These are phyloP conservation scores for Sapria himalayana DNA, from an alignment of 345 rosid species.

Conservation along the genomic window DNA sequence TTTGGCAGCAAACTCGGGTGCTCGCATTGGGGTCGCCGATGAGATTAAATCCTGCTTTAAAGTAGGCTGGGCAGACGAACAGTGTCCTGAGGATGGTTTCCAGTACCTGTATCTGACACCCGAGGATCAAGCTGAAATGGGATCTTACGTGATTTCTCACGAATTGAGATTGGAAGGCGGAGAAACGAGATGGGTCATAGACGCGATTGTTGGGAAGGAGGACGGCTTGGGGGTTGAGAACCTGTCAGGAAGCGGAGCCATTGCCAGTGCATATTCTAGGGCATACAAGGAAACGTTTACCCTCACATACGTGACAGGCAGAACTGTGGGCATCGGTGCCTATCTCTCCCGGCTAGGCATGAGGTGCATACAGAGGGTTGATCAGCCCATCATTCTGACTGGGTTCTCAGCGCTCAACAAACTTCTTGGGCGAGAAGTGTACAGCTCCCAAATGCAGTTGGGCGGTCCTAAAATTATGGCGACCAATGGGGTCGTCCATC, in stretches of 20 bases:
- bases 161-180: conserved; percentile 60
- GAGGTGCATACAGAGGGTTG: conserved; percentile 97
- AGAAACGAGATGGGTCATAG: conserved; percentile 82
- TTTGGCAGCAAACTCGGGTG: conserved; percentile 98
- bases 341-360: conserved; percentile 96
- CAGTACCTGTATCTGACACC: conserved; percentile 69
- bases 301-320: conserved; percentile 78
- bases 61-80: conserved; percentile 88
- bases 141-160: conserved; percentile 71
- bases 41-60: conserved; percentile 82
- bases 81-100: conserved; percentile 74
- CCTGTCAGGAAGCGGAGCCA: conserved; percentile 92
- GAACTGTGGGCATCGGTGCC: conserved; percentile 97
- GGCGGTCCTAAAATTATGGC: conserved; percentile 99
- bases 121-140: conserved; percentile 50
- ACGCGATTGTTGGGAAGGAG: conserved; percentile 87
- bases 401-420: conserved; percentile 97
- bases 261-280: conserved; percentile 89
- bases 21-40: conserved; percentile 91
- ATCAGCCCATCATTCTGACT: conserved; percentile 93
- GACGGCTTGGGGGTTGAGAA: conserved; percentile 96
- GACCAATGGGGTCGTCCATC: conserved; percentile 96
- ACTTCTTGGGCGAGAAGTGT: conserved; percentile 97
- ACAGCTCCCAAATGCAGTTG: conserved; percentile 99
- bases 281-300: conserved; percentile 95